These are phyloP conservation scores for Aspergillus sp. DNA, from an alignment of 2,329 filamentous ascomycete genomes.

Conservation along the genomic window DNA sequence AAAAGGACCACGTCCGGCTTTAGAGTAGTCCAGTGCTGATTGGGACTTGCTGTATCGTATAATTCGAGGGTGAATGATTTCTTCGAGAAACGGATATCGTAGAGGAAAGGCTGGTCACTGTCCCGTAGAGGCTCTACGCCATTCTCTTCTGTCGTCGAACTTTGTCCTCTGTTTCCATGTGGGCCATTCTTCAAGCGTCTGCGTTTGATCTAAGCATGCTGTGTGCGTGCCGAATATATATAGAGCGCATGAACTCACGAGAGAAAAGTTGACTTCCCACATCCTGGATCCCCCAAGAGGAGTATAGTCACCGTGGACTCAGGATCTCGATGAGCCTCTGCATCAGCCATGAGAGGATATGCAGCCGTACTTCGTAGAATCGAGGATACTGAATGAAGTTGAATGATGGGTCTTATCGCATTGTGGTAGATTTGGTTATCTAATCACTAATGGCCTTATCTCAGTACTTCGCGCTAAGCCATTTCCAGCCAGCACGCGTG, in stretches of 20 bases:
- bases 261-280: conserved; percentile 63
- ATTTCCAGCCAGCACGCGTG: not conserved
- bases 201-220: not conserved
- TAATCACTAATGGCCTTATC: not conserved
- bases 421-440: not conserved
- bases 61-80: conserved; percentile 56
- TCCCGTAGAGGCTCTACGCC: conserved; percentile 50
- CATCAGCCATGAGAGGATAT: conserved; percentile 8
- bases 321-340: conserved; percentile 1
- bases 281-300: conserved; percentile 58
- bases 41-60: conserved; percentile 57
- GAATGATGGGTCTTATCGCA: not conserved
- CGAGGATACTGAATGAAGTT: not conserved
- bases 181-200: conserved; percentile 21
- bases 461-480: not conserved
- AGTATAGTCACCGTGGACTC: conserved; percentile 45
- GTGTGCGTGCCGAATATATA: not conserved
- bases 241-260: conserved; percentile 48
- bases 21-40: conserved; percentile 56
- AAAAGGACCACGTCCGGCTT: conserved; percentile 57
- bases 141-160: conserved; percentile 18
- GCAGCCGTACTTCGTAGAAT: not conserved
- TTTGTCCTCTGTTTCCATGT: conserved; percentile 12
- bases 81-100: conserved; percentile 58
- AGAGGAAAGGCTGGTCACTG: conserved; percentile 58